Evolutionary conservation across 306 rosid species (phyloP), one percentile per base, ranked within the genome.

Genomic region (Gastrolobium villosum): DNA sequence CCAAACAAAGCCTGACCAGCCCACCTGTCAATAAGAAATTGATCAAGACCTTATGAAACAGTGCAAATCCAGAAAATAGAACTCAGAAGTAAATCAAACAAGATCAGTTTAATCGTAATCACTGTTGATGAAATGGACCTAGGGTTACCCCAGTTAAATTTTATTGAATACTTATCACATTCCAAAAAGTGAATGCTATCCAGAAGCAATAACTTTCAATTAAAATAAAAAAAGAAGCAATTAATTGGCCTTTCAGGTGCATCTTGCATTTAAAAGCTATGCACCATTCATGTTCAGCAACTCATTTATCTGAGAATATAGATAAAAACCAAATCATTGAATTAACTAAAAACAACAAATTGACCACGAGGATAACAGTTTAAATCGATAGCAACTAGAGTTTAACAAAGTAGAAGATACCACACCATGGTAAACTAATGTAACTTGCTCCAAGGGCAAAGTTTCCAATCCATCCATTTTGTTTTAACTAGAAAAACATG

Each of bases 1-100:
- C 99, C 99, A 85, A 96, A 96, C 83, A 96, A 87, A 85, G 98
- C 98, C 74, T 96, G 99, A 76, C 99, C 99, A 41, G 99, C 99
- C 99, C 98, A 96, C 99, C 99, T 96, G 84, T 68, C 72, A 84
- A 61, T 2, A 76, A 59, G 70, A 81, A 67, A 77, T 65, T 45
- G 52, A 81, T 75, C 35, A 48, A 37, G 49, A 61, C 60, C 41
- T 69, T 57, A 41, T 35, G 8, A 28, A 35, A 77, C 39, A 26
- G 39, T 10, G 32, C 20, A 67, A 28, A 30, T 69, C 63, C 56
- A 46, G 31, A 68, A 32, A 45, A 11, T 44, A 50, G 59, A 56
- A 63, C 56, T 49, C 6, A 7, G 6, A 36, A 65, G 74, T 57
- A 8, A 48, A 70, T 56, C n/a, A 70, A 60, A 53, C 41, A 36